Evolutionary conservation across 352 stramenopile genomes (phyloP).

Genomic region (Lagenidium giganteum): DNA sequence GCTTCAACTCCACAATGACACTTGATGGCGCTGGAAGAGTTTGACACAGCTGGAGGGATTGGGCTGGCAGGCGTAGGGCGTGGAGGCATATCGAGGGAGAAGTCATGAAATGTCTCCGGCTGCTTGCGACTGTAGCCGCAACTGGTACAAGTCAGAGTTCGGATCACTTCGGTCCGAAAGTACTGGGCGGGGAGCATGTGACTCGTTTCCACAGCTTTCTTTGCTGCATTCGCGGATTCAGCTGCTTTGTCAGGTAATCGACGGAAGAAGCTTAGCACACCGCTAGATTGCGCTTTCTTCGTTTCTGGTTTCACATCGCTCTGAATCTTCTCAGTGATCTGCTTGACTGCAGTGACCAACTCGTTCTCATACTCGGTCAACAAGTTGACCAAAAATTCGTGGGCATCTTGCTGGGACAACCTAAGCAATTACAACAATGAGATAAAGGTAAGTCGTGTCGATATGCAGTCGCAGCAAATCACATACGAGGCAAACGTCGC

Average conservation of each 20-base stretch:
- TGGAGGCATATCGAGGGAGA: constrained; percentile 76
- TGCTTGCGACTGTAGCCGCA: constrained; percentile 78
- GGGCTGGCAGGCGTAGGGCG: not conserved
- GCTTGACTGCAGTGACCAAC: constrained; percentile 41
- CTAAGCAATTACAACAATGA: no score
- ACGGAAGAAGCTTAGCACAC: no score
- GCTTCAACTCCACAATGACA: constrained; percentile 60
- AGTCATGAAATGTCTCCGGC: constrained; percentile 82
- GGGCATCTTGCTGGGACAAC: constrained; percentile 84
- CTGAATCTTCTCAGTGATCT: constrained; percentile 9
- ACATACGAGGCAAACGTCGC: constrained; percentile 79
- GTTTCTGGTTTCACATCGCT: constrained; percentile 13
- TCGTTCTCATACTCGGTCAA: constrained; percentile 85
- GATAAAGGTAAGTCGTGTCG: no score
- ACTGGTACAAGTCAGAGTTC: constrained; percentile 68
- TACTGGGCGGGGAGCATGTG: constrained; percentile 63
- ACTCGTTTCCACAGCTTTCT: constrained; percentile 31
- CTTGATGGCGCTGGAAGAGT: constrained; percentile 3
- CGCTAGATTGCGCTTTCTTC: no score
- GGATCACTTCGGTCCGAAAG: constrained; percentile 73
- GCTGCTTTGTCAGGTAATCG: constrained; percentile 14
- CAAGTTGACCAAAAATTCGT: constrained; percentile 83
- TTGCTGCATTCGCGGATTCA: no score
- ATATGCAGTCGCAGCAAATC: no score
- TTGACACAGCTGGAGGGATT: not conserved